Base-by-base conservation (phyloP, 2,329 filamentous ascomycete genomes). In the Gliomastix tumulicola region DNA sequence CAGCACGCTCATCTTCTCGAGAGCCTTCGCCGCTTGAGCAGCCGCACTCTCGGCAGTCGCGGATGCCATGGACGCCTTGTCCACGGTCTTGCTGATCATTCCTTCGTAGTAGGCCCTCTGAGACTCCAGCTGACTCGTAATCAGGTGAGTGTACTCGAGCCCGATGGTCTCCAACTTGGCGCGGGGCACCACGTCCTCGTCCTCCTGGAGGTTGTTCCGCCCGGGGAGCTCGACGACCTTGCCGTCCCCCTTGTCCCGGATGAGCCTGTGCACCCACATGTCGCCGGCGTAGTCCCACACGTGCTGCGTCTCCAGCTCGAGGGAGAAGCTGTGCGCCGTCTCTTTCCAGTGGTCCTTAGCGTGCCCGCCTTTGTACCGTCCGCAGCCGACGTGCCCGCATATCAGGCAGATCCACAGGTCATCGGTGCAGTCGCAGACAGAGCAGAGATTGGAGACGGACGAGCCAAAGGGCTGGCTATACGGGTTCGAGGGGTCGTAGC, bases 231-330 rank as follows among this genome's bases (percentile, higher is more conserved):
- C 90, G 15, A 96, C 84, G 4, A 95, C 73, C 58, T 95, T 95
- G 18, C 87, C 87, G 56, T 95, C 88, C 9, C 87, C 82, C 64
- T 96, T 95, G 53, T 88, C 88, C 46, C 94, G 84, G 38, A 98
- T 94, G 35, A 97, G 77, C 9, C 92, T 82, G 60, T 98, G 92
- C 34, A 97, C 92, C 71, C 95, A 98, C 53, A 84, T 85, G 54
- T 98, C 92, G 5, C 87, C 88, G 1, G 86, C 87, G 46, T 98
- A 98, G 60, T 98, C 92, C 92, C 92, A 98, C 2, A 98, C 89
- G 49, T 95, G 84, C 57, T 98, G 90, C 1, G 88, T 94, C 43
- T 84, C 80, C 25, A 97, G 77, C 56, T 98, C 92, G 56, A 98
- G 84, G 19, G 88, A 84, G 55, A 95, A 98, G 44, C 84, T 85